These are phyloP conservation scores for sunflower (Helianthus annuus) DNA, from an alignment of 129 eudicot species.

Conservation along the genomic window HanXRQr2.0-SUNRISE NC_035443.2:59638401-59638900, in stretches of 20 bases:
- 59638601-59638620: constrained; percentile 74
- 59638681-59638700: constrained; percentile 73
- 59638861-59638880: neutral
- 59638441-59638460: too few species aligned
- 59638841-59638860: neutral
- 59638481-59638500: neutral
- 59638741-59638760: constrained; percentile 78
- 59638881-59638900: constrained; percentile 27
- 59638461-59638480: neutral
- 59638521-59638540: neutral
- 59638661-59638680: constrained; percentile 79
- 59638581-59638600: constrained; percentile 82
- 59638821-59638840: neutral
- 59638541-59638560: too few species aligned
- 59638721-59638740: constrained; percentile 82
- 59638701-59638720: constrained; percentile 65
- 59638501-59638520: neutral
- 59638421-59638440: too few species aligned
- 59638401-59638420: too few species aligned
- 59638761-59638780: constrained; percentile 56
- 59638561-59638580: neutral
- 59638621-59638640: constrained; percentile 68
- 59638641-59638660: constrained; percentile 70
- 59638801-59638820: constrained; percentile 50
- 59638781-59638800: constrained; percentile 73